Evolutionary conservation across 768 basidiomycete genomes (phyloP), one percentile per base, ranked within the genome.

Genomic region (Tephrocybe sp.): DNA sequence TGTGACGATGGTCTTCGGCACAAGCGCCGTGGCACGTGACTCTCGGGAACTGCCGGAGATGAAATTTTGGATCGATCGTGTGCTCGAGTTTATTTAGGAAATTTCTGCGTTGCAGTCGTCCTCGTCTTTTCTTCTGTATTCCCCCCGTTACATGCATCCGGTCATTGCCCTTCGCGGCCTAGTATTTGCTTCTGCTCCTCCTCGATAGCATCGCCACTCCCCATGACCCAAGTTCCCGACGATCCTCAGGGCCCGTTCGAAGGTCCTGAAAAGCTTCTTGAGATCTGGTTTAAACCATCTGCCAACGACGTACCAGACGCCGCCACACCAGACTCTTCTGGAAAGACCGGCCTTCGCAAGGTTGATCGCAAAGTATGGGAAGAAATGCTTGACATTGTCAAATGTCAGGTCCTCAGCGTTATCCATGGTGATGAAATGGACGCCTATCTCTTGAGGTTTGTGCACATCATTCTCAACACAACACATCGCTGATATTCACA

Each of bases 231-330:
- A 57, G 58, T 54, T 56, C 48, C 55, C 53, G 65, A 70, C 48
- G 64, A 71, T 54, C 58, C 59, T 55, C 68, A 68, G 42, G 68
- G 78, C 29, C 87, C 88, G 12, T 95, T 94, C 59, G 93, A 94
- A 67, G 94, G 94, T 18, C 88, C 93, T 52, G 94, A 95, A 72
- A 95, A 95, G 65, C 80, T 97, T 34, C 80, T 98, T 39, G 97
- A 99, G 72, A 82, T 98, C 42, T 98, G 97, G 97, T 97, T 98
- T 70, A 84, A 89, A 1, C 91, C 92, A 11, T 86, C 86, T 7
- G 70, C 84, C 4, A 75, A 78, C 8, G 68, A 77, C 22, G 73
- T 90, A 8, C 80, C 83, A 27, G 72, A 70, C 54, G 69, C 73
- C 34, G 65, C 63, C 13, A 54, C 57, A 36, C 57, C 66, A 41